These are phyloP conservation scores for Arachis monticola DNA, from an alignment of 331 rosid species.

Conservation along the genomic window DNA sequence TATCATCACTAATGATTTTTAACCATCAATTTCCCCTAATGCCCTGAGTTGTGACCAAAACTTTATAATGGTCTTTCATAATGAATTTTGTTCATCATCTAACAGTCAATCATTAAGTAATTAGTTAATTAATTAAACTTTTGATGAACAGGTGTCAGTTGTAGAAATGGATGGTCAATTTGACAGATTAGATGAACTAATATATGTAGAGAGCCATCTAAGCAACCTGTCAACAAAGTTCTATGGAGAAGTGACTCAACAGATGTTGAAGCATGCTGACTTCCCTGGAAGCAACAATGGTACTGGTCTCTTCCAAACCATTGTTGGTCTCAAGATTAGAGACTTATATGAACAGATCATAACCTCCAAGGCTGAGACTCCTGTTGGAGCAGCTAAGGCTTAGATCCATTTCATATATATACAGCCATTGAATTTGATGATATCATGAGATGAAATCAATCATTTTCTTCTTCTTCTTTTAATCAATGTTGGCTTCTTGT, in stretches of 20 bases:
- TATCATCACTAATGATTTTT: too few species aligned
- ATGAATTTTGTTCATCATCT: too few species aligned
- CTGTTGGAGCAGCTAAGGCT: conserved; percentile 69
- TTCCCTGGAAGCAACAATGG: conserved; percentile 99
- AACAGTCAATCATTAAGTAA: too few species aligned
- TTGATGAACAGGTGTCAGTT: conserved; percentile 69
- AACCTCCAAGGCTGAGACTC: conserved; percentile 60
- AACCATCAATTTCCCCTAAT: too few species aligned
- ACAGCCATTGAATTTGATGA: conserved; percentile 8
- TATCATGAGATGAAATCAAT: neutral
- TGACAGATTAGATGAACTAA: conserved; percentile 96
- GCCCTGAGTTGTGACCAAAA: too few species aligned
- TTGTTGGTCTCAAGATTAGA: conserved; percentile 89
- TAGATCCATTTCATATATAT: conserved; percentile 32
- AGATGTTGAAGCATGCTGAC: conserved; percentile 95
- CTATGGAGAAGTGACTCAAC: conserved; percentile 98
- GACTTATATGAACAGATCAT: conserved; percentile 82
- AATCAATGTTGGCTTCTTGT: neutral
- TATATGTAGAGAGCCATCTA: conserved; percentile 94
- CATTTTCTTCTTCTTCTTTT: conserved; percentile 30
- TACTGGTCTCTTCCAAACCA: conserved; percentile 97
- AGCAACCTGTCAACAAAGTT: conserved; percentile 90
- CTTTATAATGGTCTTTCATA: too few species aligned
- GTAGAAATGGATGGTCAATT: conserved; percentile 99
- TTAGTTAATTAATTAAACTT: too few species aligned